A percentile compares a stretch with the other conserved stretches of the same genome.
Evolutionary conservation across 352 stramenopile species (phyloP).

Genomic region (Globisporangium cylindrosporum): DNA sequence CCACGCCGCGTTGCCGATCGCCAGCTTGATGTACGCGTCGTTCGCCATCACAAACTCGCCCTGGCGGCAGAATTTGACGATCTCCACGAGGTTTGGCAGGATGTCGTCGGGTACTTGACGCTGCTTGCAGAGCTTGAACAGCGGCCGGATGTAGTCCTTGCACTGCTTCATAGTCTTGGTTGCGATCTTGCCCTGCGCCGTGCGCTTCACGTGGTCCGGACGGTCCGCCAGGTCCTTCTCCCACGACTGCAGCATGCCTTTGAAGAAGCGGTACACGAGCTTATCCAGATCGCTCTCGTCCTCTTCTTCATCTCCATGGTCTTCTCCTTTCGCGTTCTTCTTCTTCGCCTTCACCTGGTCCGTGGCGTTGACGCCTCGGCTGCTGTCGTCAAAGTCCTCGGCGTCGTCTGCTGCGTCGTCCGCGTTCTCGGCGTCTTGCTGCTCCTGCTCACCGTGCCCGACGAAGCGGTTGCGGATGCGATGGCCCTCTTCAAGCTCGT

Average conservation of each 20-base stretch:
- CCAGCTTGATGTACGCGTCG: slow-evolving; percentile 97
- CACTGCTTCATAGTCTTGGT: slow-evolving; percentile 98
- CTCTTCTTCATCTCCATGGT: slow-evolving; percentile 25
- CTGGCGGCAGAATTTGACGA: slow-evolving; percentile 92
- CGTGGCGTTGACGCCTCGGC: slow-evolving; percentile 3
- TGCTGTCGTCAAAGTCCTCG: slow-evolving; percentile 31
- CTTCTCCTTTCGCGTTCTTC: slow-evolving; percentile 7
- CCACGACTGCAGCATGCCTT: slow-evolving; percentile 92
- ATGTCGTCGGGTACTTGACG: slow-evolving; percentile 89
- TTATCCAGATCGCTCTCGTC: slow-evolving; percentile 55
- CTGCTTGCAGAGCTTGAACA: slow-evolving; percentile 97
- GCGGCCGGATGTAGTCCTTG: slow-evolving; percentile 97
- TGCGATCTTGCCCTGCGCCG: slow-evolving; percentile 91
- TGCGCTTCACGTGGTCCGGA: slow-evolving; percentile 87
- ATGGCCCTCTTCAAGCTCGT: slow-evolving; percentile 69
- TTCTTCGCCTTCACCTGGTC: background rate
- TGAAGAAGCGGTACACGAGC: slow-evolving; percentile 92
- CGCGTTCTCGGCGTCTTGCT: slow-evolving; percentile 24
- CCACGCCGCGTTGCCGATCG: slow-evolving; percentile 98
- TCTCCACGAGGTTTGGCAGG: slow-evolving; percentile 86
- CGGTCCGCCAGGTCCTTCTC: slow-evolving; percentile 88
- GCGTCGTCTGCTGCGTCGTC: slow-evolving; percentile 48
- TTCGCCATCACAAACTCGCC: slow-evolving; percentile 95
- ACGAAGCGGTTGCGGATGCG: slow-evolving; percentile 80
- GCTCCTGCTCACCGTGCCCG: slow-evolving; percentile 21